Base-by-base conservation (phyloP, 2,329 filamentous ascomycete genomes). In the Neofusicoccum umdonicola region DNA sequence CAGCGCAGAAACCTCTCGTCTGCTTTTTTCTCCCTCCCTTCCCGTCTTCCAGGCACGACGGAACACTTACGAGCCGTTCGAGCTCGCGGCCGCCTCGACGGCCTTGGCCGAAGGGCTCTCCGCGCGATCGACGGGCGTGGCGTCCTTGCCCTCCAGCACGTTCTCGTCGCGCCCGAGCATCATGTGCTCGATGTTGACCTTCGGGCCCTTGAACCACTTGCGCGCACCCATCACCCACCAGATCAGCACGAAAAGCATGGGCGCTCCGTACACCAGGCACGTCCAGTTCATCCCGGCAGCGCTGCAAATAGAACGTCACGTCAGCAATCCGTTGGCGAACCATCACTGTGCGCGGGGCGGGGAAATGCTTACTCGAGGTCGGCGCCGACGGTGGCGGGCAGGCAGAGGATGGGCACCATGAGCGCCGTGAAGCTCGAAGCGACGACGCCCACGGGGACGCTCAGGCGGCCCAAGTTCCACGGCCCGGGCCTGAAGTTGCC, bases 121-220 rank as follows among this genome's bases (percentile, higher is more conserved):
- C 11, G 41, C 45, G 13, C 41, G 45, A 27, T 56, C 66, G 61
- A 37, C 56, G 34, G 66, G 62, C 34, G 48, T 57, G 3, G 39
- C 64, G n/a, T 61, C 62, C 65, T 44, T 66, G 62, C 73, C 80
- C 19, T 80, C 77, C 0, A 82, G 69, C 17, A 79, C 70, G 50
- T 76, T 75, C 1, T 72, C 78, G 3, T 76, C 74, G 2, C 69
- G 66, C 5, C 79, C 80, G 13, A 80, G 71, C 80, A 82, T 82
- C 70, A 79, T 69, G 74, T 87, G 85, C 68, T 86, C 83, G 31
- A 90, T 78, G 70, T 90, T 90, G 66, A 90, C 84, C 78, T 87
- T 89, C 0, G 88, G 88, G 0, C 88, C 88, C 70, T 85, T 88
- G 76, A 90, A 91, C 88, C 88, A 90, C 70, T 85, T 88, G 56